Conservation (phyloP, 1,284 basidiomycete genomes). For the Boletus smithii region DNA sequence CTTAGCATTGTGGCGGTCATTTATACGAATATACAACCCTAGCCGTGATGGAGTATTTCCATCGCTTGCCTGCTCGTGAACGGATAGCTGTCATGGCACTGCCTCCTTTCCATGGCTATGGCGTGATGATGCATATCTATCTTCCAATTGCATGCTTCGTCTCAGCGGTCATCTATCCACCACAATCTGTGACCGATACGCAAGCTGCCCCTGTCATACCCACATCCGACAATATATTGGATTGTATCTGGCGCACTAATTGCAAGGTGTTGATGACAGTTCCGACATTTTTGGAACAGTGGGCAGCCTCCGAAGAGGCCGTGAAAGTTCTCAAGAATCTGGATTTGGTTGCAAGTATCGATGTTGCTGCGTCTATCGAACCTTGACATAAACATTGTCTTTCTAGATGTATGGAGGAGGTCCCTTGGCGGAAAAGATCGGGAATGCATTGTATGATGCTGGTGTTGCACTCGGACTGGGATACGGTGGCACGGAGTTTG, state of each 20-base stretch:
- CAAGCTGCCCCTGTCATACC: background rate
- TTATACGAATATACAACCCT: background rate
- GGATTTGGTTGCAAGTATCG: background rate
- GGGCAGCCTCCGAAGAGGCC: background rate
- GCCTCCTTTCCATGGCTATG: background rate
- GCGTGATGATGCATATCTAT: background rate
- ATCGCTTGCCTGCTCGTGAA: background rate
- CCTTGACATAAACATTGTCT: too few relatives aligned
- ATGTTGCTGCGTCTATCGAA: too few relatives aligned
- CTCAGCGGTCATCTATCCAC: background rate
- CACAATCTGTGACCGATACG: background rate
- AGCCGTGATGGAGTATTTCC: background rate
- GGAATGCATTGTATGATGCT: conserved; percentile 19
- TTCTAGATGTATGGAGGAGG: conserved; percentile 21
- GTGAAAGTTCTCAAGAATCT: background rate
- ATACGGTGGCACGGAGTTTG: conserved; percentile 34
- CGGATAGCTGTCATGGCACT: background rate
- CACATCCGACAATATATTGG: background rate
- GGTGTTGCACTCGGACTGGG: conserved; percentile 16
- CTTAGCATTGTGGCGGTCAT: too few relatives aligned
- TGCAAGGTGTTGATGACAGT: background rate
- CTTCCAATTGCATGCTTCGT: background rate
- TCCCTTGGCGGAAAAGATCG: conserved; percentile 22
- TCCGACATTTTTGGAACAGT: background rate
- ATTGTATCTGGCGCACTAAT: background rate